Percentiles rank a stretch among this genome's conserved stretches.
Evolutionary conservation across 495 filamentous ascomycete genomes (phyloP).

Genomic region (Friedmanniomyces simplex): DNA sequence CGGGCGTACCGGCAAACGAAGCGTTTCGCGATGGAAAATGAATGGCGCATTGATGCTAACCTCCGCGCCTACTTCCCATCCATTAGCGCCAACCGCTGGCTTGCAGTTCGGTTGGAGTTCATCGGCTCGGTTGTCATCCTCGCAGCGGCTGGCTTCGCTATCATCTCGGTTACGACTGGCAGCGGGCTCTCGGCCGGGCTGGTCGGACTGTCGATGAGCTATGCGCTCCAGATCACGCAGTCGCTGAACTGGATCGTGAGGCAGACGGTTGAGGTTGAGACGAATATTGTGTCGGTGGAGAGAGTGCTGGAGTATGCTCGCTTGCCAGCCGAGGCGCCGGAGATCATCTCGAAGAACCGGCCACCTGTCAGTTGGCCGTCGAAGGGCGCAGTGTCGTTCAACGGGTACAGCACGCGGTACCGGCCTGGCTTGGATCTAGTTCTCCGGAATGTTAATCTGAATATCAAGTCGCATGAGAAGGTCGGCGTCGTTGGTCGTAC

Average conservation of each 20-base stretch:
- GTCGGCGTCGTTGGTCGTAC: slow-evolving; percentile 95
- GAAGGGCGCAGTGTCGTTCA: slow-evolving; percentile 79
- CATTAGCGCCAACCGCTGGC: slow-evolving; percentile 91
- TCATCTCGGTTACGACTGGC: slow-evolving; percentile 67
- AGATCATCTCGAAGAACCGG: slow-evolving; percentile 78
- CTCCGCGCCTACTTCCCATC: slow-evolving; percentile 93
- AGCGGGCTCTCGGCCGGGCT: slow-evolving; percentile 59
- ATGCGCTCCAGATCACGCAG: slow-evolving; percentile 92
- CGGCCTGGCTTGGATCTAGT: slow-evolving; percentile 80
- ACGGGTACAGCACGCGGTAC: slow-evolving; percentile 89
- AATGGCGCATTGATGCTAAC: slow-evolving; percentile 96
- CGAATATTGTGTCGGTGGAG: slow-evolving; percentile 98
- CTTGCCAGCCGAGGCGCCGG: slow-evolving; percentile 89
- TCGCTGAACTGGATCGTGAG: slow-evolving; percentile 99
- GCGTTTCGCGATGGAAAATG: slow-evolving; percentile 84
- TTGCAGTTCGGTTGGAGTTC: slow-evolving; percentile 91
- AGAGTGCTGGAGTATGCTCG: slow-evolving; percentile 91
- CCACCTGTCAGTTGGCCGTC: slow-evolving; percentile 88
- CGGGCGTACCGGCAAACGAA: slow-evolving; percentile 85
- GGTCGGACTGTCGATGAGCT: slow-evolving; percentile 93
- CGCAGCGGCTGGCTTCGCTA: slow-evolving; percentile 69
- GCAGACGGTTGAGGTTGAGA: slow-evolving; percentile 98
- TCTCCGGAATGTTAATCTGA: slow-evolving; percentile 79
- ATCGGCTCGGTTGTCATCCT: slow-evolving; percentile 93
- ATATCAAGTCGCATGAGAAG: slow-evolving; percentile 94